phyloP scores from a whole-genome alignment of 768 basidiomycete genomes.

The Xerocomellus intermedius region DNA sequence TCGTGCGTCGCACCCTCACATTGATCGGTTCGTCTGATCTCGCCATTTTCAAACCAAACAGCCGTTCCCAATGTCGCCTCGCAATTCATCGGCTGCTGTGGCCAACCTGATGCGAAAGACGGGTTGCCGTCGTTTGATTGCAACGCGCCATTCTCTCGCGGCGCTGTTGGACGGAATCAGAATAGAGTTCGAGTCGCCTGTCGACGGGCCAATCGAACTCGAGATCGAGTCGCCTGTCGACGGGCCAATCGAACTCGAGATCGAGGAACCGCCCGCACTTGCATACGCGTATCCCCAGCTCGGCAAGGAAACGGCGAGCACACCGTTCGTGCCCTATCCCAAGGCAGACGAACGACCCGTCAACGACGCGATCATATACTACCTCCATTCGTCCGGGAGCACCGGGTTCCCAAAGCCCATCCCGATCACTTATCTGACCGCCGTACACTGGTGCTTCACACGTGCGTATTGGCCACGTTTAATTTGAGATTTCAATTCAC shows the following conservation, averaged over 20 bases:
- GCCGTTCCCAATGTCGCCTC: slow-evolving; percentile 38
- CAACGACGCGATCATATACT: slow-evolving; percentile 29
- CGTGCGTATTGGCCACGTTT: slow-evolving; percentile 29
- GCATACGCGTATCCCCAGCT: slow-evolving; percentile 11
- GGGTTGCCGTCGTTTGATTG: slow-evolving; percentile 39
- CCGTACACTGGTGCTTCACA: slow-evolving; percentile 35
- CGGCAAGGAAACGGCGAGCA: not conserved
- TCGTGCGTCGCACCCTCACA: not conserved
- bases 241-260: not conserved
- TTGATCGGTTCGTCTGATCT: not conserved
- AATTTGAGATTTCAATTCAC: too few species aligned
- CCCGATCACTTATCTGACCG: slow-evolving; percentile 30
- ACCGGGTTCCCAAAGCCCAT: slow-evolving; percentile 45
- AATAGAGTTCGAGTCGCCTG: slow-evolving; percentile 9
- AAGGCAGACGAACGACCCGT: not conserved
- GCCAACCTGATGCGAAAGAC: slow-evolving; percentile 36
- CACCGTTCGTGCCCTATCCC: slow-evolving; percentile 11
- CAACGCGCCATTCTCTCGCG: slow-evolving; percentile 31
- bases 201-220: not conserved
- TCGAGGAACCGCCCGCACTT: slow-evolving; percentile 17
- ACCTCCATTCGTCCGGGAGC: slow-evolving; percentile 51
- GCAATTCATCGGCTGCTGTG: slow-evolving; percentile 38
- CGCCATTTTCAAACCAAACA: not conserved
- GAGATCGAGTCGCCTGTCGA: slow-evolving; percentile 4
- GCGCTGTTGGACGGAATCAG: slow-evolving; percentile 31